Conservation (phyloP, 768 basidiomycete genomes). For the Lentinula edodes region DNA sequence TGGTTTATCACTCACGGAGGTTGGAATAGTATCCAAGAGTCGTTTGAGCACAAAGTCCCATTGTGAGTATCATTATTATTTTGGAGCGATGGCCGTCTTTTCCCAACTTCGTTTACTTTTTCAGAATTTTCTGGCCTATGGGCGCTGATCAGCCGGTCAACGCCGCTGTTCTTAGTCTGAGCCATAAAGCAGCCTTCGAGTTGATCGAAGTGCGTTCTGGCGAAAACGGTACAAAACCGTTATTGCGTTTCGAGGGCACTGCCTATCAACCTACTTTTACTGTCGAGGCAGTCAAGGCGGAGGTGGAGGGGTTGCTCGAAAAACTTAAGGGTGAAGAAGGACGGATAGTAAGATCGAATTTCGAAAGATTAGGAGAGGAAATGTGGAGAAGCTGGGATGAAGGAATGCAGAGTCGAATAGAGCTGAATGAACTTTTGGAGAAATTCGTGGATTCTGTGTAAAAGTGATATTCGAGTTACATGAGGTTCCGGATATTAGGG, state of each 20-base stretch:
- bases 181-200: slow-evolving; percentile 4
- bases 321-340: background rate
- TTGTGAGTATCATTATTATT: slow-evolving; percentile 1
- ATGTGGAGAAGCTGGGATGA: background rate
- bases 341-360: background rate
- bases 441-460: background rate
- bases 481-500: no score
- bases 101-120: background rate
- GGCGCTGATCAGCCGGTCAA: slow-evolving; percentile 4
- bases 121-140: slow-evolving; percentile 6
- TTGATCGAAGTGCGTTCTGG: slow-evolving; percentile 6
- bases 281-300: background rate
- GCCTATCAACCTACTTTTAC: background rate
- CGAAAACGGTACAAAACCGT: background rate
- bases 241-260: background rate
- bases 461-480: background rate
- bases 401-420: background rate
- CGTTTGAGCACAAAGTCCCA: background rate
- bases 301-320: background rate
- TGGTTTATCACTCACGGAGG: slow-evolving; percentile 5
- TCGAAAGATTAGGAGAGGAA: background rate
- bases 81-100: no score
- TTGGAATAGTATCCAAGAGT: slow-evolving; percentile 5
- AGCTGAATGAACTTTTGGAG: background rate
- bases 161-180: background rate